A percentile compares a stretch with the other conserved stretches of the same genome.
These are phyloP conservation scores for Salix dunnii DNA, from an alignment of 345 rosid species.

Conservation along the genomic window DNA sequence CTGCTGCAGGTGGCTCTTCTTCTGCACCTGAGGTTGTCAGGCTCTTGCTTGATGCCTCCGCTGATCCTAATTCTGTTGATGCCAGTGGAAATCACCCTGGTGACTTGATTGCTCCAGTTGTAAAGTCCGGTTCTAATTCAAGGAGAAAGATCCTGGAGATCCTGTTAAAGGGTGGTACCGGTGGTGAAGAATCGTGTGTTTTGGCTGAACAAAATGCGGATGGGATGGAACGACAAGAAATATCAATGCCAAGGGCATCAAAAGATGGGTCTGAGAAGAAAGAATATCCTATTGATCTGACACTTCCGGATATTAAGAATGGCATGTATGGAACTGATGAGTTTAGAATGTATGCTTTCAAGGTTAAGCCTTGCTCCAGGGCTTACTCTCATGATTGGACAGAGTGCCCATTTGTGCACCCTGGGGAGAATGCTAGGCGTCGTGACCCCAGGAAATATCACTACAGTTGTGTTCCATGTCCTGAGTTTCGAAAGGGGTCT, in stretches of 20 bases:
- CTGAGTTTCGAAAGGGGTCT: slow-evolving; percentile 83
- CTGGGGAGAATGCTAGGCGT: slow-evolving; percentile 94
- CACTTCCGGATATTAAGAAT: slow-evolving; percentile 81
- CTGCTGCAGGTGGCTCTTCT: slow-evolving; percentile 63
- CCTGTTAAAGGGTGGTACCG: slow-evolving; percentile 39
- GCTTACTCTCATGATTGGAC: slow-evolving; percentile 99
- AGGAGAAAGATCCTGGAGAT: slow-evolving; percentile 56
- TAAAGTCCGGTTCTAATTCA: slow-evolving; percentile 33
- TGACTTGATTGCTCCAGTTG: slow-evolving; percentile 45
- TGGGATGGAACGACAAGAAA: slow-evolving; percentile 32
- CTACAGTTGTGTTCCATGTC: slow-evolving; percentile 94
- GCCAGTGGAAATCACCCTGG: slow-evolving; percentile 55
- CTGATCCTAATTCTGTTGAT: slow-evolving; percentile 56
- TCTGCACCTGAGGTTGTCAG: slow-evolving; percentile 54
- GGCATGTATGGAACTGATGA: slow-evolving; percentile 85
- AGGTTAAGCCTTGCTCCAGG: slow-evolving; percentile 90
- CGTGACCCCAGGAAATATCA: slow-evolving; percentile 86
- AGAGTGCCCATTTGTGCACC: slow-evolving; percentile 93
- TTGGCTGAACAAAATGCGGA: slow-evolving; percentile 30
- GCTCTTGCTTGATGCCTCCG: slow-evolving; percentile 59
- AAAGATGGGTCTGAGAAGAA: slow-evolving; percentile 62
- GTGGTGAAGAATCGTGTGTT: slow-evolving; percentile 24
- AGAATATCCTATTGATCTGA: slow-evolving; percentile 80
- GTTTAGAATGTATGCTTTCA: slow-evolving; percentile 84
- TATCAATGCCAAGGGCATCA: slow-evolving; percentile 32